phyloP scores from a whole-genome alignment of 345 rosid species.

The Hirschfeldia incana region DNA sequence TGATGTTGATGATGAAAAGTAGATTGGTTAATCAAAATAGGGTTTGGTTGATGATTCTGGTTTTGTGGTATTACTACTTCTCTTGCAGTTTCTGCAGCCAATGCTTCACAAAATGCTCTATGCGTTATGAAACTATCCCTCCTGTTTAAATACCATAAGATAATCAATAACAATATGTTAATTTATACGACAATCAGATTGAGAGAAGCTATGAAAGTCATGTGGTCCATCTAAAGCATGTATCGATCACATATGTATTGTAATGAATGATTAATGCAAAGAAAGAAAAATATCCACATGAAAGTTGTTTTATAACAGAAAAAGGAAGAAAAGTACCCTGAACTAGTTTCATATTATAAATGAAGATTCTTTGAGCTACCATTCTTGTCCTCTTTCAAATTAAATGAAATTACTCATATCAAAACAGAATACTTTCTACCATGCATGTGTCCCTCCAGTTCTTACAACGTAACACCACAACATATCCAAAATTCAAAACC shows the following conservation, averaged over 20 bases:
- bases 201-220: neutral
- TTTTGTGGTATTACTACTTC: neutral
- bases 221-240: neutral
- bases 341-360: slow-evolving; percentile 39
- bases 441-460: slow-evolving; percentile 38
- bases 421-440: slow-evolving; percentile 39
- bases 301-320: neutral
- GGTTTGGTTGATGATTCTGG: neutral
- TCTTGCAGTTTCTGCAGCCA: neutral
- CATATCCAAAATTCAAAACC: slow-evolving; percentile 14
- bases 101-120: neutral
- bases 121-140: neutral
- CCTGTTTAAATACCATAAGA: neutral
- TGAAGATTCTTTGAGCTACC: slow-evolving; percentile 45
- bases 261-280: slow-evolving; percentile 28
- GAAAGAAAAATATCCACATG: neutral
- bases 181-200: neutral
- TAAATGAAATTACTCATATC: slow-evolving; percentile 39
- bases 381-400: slow-evolving; percentile 37
- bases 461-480: slow-evolving; percentile 17
- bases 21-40: neutral
- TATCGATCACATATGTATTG: neutral
- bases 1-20: neutral
- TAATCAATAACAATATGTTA: neutral
- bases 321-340: slow-evolving; percentile 27